phyloP scores from a whole-genome alignment of 495 filamentous ascomycete species.

The Penicillium riverlandense region DNA sequence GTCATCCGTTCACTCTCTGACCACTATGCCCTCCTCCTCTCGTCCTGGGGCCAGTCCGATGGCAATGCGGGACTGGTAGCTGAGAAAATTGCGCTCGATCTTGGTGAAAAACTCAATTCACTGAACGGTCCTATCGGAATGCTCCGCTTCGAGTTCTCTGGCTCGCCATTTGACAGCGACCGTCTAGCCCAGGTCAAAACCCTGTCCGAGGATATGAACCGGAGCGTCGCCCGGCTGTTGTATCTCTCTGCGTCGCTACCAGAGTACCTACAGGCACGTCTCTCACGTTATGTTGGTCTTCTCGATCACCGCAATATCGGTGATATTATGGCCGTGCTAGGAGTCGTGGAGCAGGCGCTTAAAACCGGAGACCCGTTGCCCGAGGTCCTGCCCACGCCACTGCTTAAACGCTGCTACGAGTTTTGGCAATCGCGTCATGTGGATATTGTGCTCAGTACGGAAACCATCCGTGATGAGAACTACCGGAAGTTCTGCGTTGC shows the following conservation, averaged over 20 bases:
- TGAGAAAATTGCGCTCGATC: slow-evolving; percentile 26
- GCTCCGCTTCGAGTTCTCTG: slow-evolving; percentile 33
- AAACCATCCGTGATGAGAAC: slow-evolving; percentile 27
- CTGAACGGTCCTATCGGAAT: slow-evolving; percentile 27
- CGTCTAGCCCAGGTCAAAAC: slow-evolving; percentile 24
- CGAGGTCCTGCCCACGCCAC: slow-evolving; percentile 33
- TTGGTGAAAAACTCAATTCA: slow-evolving; percentile 21
- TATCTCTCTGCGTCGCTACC: slow-evolving; percentile 28
- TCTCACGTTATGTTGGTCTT: slow-evolving; percentile 23
- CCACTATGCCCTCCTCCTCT: slow-evolving; percentile 39
- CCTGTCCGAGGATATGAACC: slow-evolving; percentile 31
- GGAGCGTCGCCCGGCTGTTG: slow-evolving; percentile 26
- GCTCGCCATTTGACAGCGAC: slow-evolving; percentile 32
- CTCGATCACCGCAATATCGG: slow-evolving; percentile 33
- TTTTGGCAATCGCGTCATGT: slow-evolving; percentile 16
- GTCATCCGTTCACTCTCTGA: slow-evolving; percentile 30
- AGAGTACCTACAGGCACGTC: slow-evolving; percentile 16
- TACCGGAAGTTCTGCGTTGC: slow-evolving; percentile 36
- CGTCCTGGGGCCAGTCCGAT: slow-evolving; percentile 27
- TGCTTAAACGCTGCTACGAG: slow-evolving; percentile 27
- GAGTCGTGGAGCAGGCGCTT: slow-evolving; percentile 31
- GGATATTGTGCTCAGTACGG: slow-evolving; percentile 17
- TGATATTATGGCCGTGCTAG: slow-evolving; percentile 36
- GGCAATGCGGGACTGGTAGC: slow-evolving; percentile 20
- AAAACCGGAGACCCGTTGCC: slow-evolving; percentile 36